Base-by-base conservation (phyloP, 768 basidiomycete genomes). In the Krasilnikovozyma curviuscula region DNA sequence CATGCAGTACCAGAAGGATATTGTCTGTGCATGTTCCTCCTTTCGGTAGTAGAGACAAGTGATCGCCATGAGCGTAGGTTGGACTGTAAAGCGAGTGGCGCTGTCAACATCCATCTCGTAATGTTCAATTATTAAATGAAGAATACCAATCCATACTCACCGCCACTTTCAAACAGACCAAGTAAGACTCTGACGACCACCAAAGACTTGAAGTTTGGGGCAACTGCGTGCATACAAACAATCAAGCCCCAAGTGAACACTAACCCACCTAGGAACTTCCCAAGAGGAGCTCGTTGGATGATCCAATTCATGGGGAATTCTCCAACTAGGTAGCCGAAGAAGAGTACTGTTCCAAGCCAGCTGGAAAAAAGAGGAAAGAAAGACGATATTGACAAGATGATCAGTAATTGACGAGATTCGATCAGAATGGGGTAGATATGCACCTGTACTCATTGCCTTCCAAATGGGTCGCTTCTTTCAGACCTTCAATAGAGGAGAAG, bases 1-100 rank as follows among this genome's bases (percentile, higher is more conserved):
- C n/a, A n/a, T n/a, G n/a, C n/a, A n/a, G 21, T 56, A 57, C 57
- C 54, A 54, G 24, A 59, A 54, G 48, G n/a, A n/a, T n/a, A n/a
- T n/a, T n/a, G 56, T 57, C 1, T 54, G 63, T 9, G 69, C 69
- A 49, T 73, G 71, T 53, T 73, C 72, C n/a, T 69, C 68, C 23
- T 71, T 66, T 9, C 67, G 70, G 53, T 72, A 73, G 66, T 70
- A 73, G 71, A 73, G 72, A 29, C 69, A 68, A 7, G 72, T 70
- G 63, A 72, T 54, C 46, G 64, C 70, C 25, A 71, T 69, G 48
- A 72, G 69, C 4, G 68, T 68, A 6, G 70, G 70, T 54, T 71
- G 70, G 48, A 70, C 70, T n/a, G n/a, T n/a, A n/a, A n/a, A n/a
- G n/a, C n/a, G n/a, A n/a, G n/a, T n/a, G n/a, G n/a, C n/a, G n/a